Evolutionary conservation across 2,329 filamentous ascomycete genomes (phyloP), one percentile per base, ranked within the genome.

Genomic region (Nannizziopsis barbatae): DNA sequence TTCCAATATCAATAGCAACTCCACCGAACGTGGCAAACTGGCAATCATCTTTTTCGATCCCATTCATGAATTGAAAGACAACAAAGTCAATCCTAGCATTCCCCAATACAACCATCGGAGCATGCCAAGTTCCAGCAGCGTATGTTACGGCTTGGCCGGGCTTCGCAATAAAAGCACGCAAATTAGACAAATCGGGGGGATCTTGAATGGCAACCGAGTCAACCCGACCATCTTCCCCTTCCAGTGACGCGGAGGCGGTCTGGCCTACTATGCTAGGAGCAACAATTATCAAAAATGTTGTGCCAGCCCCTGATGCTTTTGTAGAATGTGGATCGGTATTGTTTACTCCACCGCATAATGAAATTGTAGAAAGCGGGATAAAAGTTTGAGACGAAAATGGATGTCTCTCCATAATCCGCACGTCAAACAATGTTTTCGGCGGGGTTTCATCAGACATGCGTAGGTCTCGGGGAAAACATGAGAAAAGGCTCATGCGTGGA

Each of bases 361-460:
- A 81, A 58, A 32, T 78, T 3, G 39, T 37, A 12, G 50, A 77
- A 44, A 95, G 71, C 0, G 92, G 92, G 38, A 86, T 76, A 65
- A 98, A 96, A 0, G 88, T 95, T 70, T 98, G 92, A 1, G 86
- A 86, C 1, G 92, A 96, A 67, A 81, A 96, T 0, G 92, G 90
- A 66, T 98, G 92, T 35, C 92, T 76, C 65, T 98, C 92, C 27
- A 96, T 77, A 50, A 95, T 77, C 15, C 69, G 67, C 47, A 95
- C 75, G 40, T 76, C 71, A 62, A 95, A 85, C 3, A 75, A 52
- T 1, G 58, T 42, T 42, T 39, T 51, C 42, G 42, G 37, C 27
- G 22, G 46, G 33, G 45, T 40, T 15, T 46, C 9, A n/a, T 50
- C 54, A 18, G 54, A 52, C 17, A 50, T 51, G n/a, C 72, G 64